Percentiles rank a stretch among this genome's conserved stretches.
Evolutionary conservation across 768 basidiomycete genomes (phyloP).

Genomic region (Jaapia argillacea): DNA sequence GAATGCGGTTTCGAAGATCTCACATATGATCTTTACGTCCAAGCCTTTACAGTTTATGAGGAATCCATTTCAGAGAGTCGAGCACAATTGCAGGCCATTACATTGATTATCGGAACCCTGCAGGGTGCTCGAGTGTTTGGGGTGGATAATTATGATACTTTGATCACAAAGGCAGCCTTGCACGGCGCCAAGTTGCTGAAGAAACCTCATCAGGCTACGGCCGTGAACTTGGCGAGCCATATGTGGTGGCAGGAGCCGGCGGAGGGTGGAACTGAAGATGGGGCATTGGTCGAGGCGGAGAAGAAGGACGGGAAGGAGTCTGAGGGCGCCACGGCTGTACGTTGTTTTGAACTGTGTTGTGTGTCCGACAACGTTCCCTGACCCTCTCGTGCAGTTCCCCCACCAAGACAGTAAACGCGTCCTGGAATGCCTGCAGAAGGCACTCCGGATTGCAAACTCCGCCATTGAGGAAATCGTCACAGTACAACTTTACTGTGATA

Average conservation of each 20-base stretch:
- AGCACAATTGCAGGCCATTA: slow-evolving; percentile 95
- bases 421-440: slow-evolving; percentile 94
- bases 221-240: slow-evolving; percentile 91
- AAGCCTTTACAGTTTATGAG: slow-evolving; percentile 96
- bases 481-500: slow-evolving; percentile 92
- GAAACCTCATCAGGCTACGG: slow-evolving; percentile 96
- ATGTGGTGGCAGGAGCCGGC: slow-evolving; percentile 96
- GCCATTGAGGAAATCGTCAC: slow-evolving; percentile 96
- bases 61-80: slow-evolving; percentile 94
- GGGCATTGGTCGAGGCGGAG: slow-evolving; percentile 31
- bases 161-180: slow-evolving; percentile 97
- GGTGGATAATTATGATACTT: slow-evolving; percentile 90
- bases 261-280: slow-evolving; percentile 28
- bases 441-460: slow-evolving; percentile 90
- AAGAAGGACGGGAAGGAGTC: slow-evolving; percentile 15
- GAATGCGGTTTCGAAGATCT: slow-evolving; percentile 94
- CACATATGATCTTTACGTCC: slow-evolving; percentile 95
- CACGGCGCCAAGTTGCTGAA: slow-evolving; percentile 95
- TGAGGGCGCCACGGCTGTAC: no score
- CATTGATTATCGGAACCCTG: slow-evolving; percentile 85
- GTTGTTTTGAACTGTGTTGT: no score
- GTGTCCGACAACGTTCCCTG: not conserved
- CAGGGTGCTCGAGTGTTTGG: slow-evolving; percentile 88
- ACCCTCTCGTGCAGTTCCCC: slow-evolving; percentile 42
- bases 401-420: slow-evolving; percentile 96